Conservation (phyloP, 257 asterid species). For the Ocimum tenuiflorum region DNA sequence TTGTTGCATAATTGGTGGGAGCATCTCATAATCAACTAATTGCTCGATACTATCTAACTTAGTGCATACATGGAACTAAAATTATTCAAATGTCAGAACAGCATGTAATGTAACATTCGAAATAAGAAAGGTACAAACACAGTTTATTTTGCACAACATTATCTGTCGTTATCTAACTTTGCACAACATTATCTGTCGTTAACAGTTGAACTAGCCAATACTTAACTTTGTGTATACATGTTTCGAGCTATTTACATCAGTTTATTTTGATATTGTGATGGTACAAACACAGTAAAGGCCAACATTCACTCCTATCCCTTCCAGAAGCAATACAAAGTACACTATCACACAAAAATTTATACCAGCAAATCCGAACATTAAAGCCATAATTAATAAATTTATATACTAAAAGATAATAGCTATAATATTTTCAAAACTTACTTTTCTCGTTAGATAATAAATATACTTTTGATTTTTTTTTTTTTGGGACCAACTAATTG, state of each 20-base stretch:
- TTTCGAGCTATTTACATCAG: neutral
- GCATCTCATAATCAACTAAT: neutral
- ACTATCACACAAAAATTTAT: neutral
- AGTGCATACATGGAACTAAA: neutral
- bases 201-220: neutral
- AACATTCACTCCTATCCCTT: neutral
- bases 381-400: too few species aligned
- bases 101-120: too few species aligned
- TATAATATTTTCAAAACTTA: too few species aligned
- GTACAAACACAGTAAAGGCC: slow-evolving; percentile 2
- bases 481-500: too few species aligned
- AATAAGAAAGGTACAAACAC: too few species aligned
- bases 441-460: too few species aligned
- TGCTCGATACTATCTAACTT: neutral
- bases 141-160: too few species aligned
- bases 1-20: neutral
- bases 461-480: too few species aligned
- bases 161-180: too few species aligned
- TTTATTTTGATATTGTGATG: neutral
- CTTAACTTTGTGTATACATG: neutral
- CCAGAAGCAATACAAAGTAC: neutral
- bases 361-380: neutral
- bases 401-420: too few species aligned
- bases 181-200: too few species aligned
- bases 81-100: too few species aligned